Evolutionary conservation across 768 basidiomycete genomes (phyloP).

Genomic region (Lepiota venenata): DNA sequence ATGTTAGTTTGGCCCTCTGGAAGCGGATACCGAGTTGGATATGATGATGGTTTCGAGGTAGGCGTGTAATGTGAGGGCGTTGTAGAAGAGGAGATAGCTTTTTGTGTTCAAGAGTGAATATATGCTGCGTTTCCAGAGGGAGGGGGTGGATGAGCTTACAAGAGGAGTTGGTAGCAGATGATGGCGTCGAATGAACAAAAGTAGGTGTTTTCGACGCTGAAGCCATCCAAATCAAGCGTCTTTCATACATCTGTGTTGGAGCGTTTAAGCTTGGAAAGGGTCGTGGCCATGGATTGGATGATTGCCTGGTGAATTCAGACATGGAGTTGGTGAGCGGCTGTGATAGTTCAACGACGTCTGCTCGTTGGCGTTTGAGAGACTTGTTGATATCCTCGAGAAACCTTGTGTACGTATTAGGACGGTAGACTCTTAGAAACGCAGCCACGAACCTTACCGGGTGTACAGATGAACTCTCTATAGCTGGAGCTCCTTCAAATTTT

Average conservation of each 20-base stretch:
- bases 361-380: too few relatives aligned
- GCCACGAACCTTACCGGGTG: conserved; percentile 57
- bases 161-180: conserved; percentile 78
- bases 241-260: conserved; percentile 64
- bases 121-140: neutral
- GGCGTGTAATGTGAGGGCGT: conserved; percentile 84
- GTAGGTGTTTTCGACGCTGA: conserved; percentile 90
- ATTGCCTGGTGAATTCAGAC: conserved; percentile 87
- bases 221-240: conserved; percentile 86
- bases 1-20: conserved; percentile 60
- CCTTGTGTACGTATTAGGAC: conserved; percentile 35
- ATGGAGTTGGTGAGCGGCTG: conserved; percentile 83
- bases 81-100: conserved; percentile 87
- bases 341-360: too few relatives aligned
- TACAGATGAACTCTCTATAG: conserved; percentile 87
- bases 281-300: conserved; percentile 90
- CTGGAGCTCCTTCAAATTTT: conserved; percentile 90
- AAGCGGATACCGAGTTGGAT: conserved; percentile 41
- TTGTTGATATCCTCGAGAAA: conserved; percentile 89
- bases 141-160: conserved; percentile 45
- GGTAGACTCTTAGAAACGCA: neutral
- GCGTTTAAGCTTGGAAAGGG: conserved; percentile 85
- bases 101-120: neutral
- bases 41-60: conserved; percentile 87
- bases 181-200: conserved; percentile 90